These are phyloP conservation scores for Solanum peruvianum DNA, from an alignment of 257 asterid species.

Conservation along the genomic window DNA sequence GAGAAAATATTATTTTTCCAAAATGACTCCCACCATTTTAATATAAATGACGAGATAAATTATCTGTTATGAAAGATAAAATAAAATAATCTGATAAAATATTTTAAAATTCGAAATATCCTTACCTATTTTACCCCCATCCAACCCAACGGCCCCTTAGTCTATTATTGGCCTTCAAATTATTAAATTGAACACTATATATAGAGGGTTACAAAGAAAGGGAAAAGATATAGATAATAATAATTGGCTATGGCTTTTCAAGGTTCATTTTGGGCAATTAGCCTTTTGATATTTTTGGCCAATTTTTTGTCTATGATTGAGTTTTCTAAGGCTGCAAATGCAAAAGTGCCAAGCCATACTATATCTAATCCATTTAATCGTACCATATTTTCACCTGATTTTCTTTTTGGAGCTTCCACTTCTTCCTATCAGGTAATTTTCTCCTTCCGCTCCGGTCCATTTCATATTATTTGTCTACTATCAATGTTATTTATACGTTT, in stretches of 20 bases:
- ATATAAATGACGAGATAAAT: too few species aligned
- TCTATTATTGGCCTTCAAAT: neutral
- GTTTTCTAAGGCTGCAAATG: neutral
- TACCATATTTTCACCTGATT: neutral
- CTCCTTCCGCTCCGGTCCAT: neutral
- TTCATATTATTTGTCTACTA: too few species aligned
- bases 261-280: neutral
- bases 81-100: too few species aligned
- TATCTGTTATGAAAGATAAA: too few species aligned
- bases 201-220: neutral
- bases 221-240: neutral
- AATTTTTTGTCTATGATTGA: neutral
- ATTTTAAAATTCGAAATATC: accelerated
- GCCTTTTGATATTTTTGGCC: neutral
- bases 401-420: neutral
- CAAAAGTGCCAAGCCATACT: neutral
- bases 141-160: too few species aligned
- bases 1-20: too few species aligned
- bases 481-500: too few species aligned
- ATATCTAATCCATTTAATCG: neutral
- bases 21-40: too few species aligned
- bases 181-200: neutral
- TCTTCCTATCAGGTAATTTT: neutral
- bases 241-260: neutral
- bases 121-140: too few species aligned